A percentile compares a stretch with the other conserved stretches of the same genome.
Evolutionary conservation across 1,284 basidiomycete genomes (phyloP).

Genomic region (Ganoderma resinaceum): DNA sequence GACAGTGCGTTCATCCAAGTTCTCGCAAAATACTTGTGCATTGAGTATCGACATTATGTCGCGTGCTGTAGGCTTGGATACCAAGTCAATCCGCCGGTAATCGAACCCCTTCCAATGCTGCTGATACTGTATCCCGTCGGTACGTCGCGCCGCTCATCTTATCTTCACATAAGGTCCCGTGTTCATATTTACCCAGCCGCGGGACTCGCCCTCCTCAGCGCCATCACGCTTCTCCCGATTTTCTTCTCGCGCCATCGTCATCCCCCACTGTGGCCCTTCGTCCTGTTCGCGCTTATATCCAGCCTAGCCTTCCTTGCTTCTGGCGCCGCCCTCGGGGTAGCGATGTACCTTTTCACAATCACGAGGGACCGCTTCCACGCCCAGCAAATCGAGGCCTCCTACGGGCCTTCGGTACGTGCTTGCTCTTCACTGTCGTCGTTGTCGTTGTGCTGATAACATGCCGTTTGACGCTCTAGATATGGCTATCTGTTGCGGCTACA

Average conservation of each 20-base stretch:
- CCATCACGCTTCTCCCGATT: constrained; percentile 35
- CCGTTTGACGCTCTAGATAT: constrained; percentile 31
- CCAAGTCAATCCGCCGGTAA: constrained; percentile 33
- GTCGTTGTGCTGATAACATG: neutral
- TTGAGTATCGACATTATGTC: neutral
- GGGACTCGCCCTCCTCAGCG: constrained; percentile 33
- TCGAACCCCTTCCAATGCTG: constrained; percentile 33
- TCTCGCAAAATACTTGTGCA: neutral
- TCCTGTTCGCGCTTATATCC: constrained; percentile 35
- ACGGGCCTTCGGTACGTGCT: constrained; percentile 39
- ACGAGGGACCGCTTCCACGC: constrained; percentile 33
- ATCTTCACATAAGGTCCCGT: neutral
- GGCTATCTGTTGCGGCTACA: constrained; percentile 41
- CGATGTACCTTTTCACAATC: constrained; percentile 38
- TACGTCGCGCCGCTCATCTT: constrained; percentile 24
- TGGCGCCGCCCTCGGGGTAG: constrained; percentile 35
- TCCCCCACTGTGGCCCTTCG: constrained; percentile 33
- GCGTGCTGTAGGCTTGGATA: constrained; percentile 37
- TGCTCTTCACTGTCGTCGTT: neutral
- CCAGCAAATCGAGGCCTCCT: constrained; percentile 32
- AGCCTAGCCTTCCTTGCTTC: constrained; percentile 35
- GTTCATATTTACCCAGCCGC: constrained; percentile 32
- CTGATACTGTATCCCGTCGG: constrained; percentile 40
- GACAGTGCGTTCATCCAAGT: constrained; percentile 27
- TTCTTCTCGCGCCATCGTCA: constrained; percentile 32